Evolutionary conservation across 768 basidiomycete species (phyloP), one percentile per base, ranked within the genome.

Genomic region (Suillus lakei): DNA sequence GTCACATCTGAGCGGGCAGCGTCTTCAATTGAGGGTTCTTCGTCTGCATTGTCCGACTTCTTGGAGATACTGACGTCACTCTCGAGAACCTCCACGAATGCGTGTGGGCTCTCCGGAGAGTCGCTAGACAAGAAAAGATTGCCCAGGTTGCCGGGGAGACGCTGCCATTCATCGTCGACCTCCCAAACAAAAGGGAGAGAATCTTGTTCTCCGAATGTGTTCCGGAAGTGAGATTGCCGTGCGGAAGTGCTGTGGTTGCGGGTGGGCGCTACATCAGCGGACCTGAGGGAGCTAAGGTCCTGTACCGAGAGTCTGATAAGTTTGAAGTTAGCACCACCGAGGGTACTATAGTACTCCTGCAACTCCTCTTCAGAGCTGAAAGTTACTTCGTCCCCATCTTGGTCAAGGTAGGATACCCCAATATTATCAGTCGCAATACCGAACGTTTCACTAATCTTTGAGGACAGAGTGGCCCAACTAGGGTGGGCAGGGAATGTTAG

Each of bases 351-450:
- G 73, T 84, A 91, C 65, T 93, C 91, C 62, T 84, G 83, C n/a
- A 94, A 84, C 74, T 95, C 93, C 39, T 88, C 88, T 62, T 92
- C 82, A 4, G 92, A 86, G 76, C 86, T 91, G 64, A 93, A 80
- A 13, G 92, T 93, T 67, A 95, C 86, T 66, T 89, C 86, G 71
- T 94, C 93, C 44, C 85, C 84, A 71, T 94, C 92, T 38, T 74
- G 73, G 74, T 95, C 93, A 58, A 88, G 66, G 74, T 95, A 94
- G 38, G 89, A 87, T 39, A 91, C 88, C 3, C 82, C 91, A 60
- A 93, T 78, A 60, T 83, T 82, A 64, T 85, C 84, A 62, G 76
- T 62, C 4, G 90, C 85, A 46, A 94, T 88, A 53, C 72, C 72
- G 75, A 80, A 86, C 74, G 93, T 64, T 81, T 76, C 30, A 70